Conservation (phyloP, 2,329 filamentous ascomycete genomes). For the Aspergillus melleus region DNA sequence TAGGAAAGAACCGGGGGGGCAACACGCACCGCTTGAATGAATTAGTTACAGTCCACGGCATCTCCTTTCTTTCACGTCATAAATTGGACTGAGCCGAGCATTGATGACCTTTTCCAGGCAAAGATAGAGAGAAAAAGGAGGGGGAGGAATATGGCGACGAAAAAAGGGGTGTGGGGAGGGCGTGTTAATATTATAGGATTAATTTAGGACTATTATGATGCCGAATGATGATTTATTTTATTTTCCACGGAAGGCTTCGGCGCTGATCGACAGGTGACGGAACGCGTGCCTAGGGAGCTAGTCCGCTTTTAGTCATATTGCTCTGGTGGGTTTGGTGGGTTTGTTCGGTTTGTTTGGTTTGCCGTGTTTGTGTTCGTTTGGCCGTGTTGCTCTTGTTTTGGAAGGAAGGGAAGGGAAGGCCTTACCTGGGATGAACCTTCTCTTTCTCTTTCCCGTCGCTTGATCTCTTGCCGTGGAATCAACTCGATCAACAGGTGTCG, state of each 20-base stretch:
- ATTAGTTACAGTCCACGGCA: conserved; percentile 53
- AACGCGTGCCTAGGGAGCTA: conserved; percentile 29
- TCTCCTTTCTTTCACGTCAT: conserved; percentile 35
- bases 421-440: too few relatives aligned
- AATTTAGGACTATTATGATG: conserved; percentile 9
- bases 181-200: conserved; percentile 2
- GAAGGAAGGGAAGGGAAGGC: too few relatives aligned
- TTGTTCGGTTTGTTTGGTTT: background rate
- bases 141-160: background rate
- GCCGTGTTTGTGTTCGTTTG: too few relatives aligned
- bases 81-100: conserved; percentile 10
- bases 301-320: conserved; percentile 31
- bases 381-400: too few relatives aligned
- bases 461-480: too few relatives aligned
- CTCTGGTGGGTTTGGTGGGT: background rate
- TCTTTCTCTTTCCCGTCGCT: too few relatives aligned
- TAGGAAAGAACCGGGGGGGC: conserved; percentile 9
- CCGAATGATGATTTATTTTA: conserved; percentile 22
- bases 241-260: conserved; percentile 23
- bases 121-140: background rate
- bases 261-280: conserved; percentile 26
- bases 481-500: too few relatives aligned
- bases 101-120: conserved; percentile 2
- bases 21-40: conserved; percentile 49
- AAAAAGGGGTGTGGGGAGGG: background rate